Evolutionary conservation across 192 early-diverging fungal genomes (phyloP).

Genomic region (Entophlyctis luteolus): DNA sequence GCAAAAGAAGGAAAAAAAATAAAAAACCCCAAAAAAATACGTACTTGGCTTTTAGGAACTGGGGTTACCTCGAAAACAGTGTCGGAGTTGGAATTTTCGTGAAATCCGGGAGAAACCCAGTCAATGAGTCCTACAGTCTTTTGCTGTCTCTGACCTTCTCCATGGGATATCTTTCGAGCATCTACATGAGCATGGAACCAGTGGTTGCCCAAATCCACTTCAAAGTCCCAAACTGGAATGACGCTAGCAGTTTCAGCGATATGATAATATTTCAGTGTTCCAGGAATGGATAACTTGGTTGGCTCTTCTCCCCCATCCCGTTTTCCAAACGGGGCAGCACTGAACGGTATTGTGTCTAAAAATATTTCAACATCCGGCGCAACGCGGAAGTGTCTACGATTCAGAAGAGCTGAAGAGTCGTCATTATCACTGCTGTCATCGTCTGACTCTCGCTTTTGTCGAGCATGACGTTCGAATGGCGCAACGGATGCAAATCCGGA

Average conservation of each 20-base stretch:
- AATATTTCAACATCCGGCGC: slow-evolving; percentile 19
- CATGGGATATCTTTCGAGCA: slow-evolving; percentile 14
- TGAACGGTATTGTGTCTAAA: neutral
- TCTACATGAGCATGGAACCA: slow-evolving; percentile 65
- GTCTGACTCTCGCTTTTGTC: no score
- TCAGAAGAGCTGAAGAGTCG: neutral
- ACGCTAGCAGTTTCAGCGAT: slow-evolving; percentile 51
- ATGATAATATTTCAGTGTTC: slow-evolving; percentile 63
- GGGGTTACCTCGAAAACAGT: no score
- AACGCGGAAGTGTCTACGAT: slow-evolving; percentile 11
- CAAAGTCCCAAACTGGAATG: neutral
- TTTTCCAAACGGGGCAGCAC: neutral
- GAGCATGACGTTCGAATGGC: neutral
- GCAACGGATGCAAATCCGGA: neutral
- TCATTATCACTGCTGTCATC: no score
- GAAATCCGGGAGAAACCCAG: no score
- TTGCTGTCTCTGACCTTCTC: no score
- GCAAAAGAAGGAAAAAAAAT: no score
- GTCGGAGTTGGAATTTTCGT: no score
- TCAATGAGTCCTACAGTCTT: slow-evolving; percentile 70
- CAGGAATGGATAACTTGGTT: slow-evolving; percentile 49
- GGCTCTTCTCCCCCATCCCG: neutral
- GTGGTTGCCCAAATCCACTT: neutral
- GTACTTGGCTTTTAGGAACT: no score
- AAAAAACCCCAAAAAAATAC: no score